Conservation (phyloP, 345 rosid species). For the Psidium friedrichsthalianum region DNA sequence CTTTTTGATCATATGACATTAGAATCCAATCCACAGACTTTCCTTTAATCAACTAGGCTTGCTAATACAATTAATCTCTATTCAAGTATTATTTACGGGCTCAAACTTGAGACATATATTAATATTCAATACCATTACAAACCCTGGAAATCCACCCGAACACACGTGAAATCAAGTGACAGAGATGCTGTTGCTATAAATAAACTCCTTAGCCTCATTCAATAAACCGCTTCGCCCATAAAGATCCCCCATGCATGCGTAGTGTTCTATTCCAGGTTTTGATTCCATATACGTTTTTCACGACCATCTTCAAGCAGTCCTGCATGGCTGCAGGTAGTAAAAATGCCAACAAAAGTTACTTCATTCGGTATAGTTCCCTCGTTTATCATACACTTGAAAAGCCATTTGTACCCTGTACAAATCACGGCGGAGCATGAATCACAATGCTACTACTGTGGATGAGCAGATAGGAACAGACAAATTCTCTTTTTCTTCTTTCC, state of each 20-base stretch:
- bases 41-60: no score
- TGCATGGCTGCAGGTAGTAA: conserved; percentile 45
- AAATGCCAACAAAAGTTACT: conserved; percentile 33
- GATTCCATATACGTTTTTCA: conserved; percentile 21
- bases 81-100: neutral
- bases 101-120: neutral
- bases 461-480: no score
- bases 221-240: conserved; percentile 40
- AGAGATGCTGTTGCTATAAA: conserved; percentile 18
- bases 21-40: no score
- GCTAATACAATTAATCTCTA: neutral
- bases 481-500: no score
- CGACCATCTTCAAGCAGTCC: conserved; percentile 37
- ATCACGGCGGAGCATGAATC: no score
- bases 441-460: no score
- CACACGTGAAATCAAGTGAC: neutral
- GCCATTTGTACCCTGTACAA: neutral
- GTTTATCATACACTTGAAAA: conserved; percentile 17
- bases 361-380: conserved; percentile 31
- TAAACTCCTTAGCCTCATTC: conserved; percentile 31
- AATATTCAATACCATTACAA: neutral
- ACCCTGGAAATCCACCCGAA: neutral
- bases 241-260: conserved; percentile 46
- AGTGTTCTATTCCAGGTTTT: conserved; percentile 37
- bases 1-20: no score